phyloP scores from a whole-genome alignment of 169 alveolate genomes.

The Eimeria sp. region DNA sequence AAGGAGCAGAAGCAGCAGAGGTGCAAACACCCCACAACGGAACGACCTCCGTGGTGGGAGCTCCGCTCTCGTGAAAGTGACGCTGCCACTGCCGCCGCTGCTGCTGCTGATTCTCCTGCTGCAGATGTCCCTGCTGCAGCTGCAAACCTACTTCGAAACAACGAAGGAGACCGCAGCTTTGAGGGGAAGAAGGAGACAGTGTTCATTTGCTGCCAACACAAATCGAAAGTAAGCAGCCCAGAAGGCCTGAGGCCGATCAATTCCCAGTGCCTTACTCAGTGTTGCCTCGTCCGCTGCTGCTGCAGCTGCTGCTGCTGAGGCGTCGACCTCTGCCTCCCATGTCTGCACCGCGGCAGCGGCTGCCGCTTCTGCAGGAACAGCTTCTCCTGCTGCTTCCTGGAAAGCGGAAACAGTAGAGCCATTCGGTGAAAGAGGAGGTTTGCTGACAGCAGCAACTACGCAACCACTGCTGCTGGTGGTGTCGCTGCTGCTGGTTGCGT shows the following conservation, averaged over 20 bases:
- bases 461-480: neutral
- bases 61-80: neutral
- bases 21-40: too few relatives aligned
- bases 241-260: neutral
- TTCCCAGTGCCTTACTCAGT: conserved; percentile 5
- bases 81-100: conserved; percentile 10
- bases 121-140: neutral
- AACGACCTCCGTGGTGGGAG: neutral
- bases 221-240: conserved; percentile 23
- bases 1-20: neutral
- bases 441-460: neutral
- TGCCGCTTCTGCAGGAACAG: neutral
- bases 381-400: neutral
- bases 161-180: conserved; percentile 48
- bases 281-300: conserved; percentile 12
- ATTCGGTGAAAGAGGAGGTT: neutral
- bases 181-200: conserved; percentile 76
- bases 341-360: neutral
- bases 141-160: neutral
- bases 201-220: conserved; percentile 20
- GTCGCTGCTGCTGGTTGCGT: conserved; percentile 24
- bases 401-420: neutral
- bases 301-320: conserved; percentile 41
- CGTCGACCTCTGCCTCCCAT: conserved; percentile 7
- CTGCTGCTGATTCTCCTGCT: conserved; percentile 62